phyloP scores from a whole-genome alignment of 164 flowering plant species.

The Nymphaea thermarum region DNA sequence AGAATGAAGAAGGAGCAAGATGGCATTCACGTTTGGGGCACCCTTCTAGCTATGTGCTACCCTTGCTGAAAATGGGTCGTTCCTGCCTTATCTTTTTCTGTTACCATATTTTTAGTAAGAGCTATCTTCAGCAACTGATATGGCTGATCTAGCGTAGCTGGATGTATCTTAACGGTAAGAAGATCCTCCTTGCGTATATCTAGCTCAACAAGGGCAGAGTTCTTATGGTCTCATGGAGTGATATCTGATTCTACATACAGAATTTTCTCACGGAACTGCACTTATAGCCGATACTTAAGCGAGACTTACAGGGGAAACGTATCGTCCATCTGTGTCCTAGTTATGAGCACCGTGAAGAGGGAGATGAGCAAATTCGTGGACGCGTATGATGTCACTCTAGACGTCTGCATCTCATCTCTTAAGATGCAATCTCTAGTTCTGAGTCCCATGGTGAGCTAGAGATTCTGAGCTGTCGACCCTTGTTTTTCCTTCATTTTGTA shows the following conservation, averaged over 20 bases:
- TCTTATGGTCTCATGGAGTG: slow-evolving; percentile 77
- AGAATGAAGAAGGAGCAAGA: no score
- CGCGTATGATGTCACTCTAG: slow-evolving; percentile 80
- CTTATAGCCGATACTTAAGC: slow-evolving; percentile 63
- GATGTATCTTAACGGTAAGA: no score
- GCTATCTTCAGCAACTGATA: no score
- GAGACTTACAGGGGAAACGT: slow-evolving; percentile 58
- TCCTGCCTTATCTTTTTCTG: no score
- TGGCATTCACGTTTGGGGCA: no score
- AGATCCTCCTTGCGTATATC: no score
- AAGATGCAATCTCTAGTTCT: slow-evolving; percentile 49
- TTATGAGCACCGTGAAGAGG: slow-evolving; percentile 45
- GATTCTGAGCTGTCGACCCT: background rate
- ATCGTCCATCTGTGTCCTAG: slow-evolving; percentile 52
- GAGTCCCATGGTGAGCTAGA: slow-evolving; percentile 37
- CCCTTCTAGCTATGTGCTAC: no score
- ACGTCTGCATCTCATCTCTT: slow-evolving; percentile 67
- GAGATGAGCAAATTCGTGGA: slow-evolving; percentile 73
- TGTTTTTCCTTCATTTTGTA: background rate
- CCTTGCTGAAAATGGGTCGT: no score
- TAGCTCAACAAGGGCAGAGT: no score
- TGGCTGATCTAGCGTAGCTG: no score
- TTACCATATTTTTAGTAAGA: no score
- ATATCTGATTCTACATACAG: slow-evolving; percentile 73
- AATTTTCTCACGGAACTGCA: slow-evolving; percentile 60